phyloP scores from a whole-genome alignment of 805 yeast genomes.

The Ogataea nonfermentans region DNA sequence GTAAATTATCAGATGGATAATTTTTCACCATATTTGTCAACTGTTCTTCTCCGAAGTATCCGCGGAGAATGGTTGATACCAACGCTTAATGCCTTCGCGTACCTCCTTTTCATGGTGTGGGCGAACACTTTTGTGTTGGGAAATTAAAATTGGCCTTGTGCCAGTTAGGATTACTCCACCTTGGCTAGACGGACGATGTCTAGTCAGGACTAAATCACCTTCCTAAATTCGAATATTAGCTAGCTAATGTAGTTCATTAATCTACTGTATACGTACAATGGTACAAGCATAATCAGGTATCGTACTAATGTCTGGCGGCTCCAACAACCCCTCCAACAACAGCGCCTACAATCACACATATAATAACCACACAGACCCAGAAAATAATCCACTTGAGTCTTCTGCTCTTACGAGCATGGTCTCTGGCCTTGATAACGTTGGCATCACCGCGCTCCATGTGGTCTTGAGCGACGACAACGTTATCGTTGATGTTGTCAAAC shows the following conservation, averaged over 20 bases:
- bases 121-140: slow-evolving; percentile 29
- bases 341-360: slow-evolving; percentile 63
- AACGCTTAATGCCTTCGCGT: slow-evolving; percentile 28
- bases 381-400: slow-evolving; percentile 86
- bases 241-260: slow-evolving; percentile 2
- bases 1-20: not conserved
- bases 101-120: slow-evolving; percentile 21
- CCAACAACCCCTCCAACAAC: slow-evolving; percentile 60
- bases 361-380: slow-evolving; percentile 56
- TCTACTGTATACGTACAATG: slow-evolving; percentile 7
- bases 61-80: slow-evolving; percentile 6
- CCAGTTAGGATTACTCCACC: slow-evolving; percentile 29
- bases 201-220: slow-evolving; percentile 30
- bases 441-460: slow-evolving; percentile 94
- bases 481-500: slow-evolving; percentile 77
- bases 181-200: slow-evolving; percentile 24
- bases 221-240: slow-evolving; percentile 20
- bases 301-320: slow-evolving; percentile 22
- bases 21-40: slow-evolving; percentile 1
- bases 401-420: slow-evolving; percentile 85
- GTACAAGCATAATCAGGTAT: slow-evolving; percentile 1
- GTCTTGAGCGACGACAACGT: slow-evolving; percentile 78
- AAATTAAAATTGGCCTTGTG: slow-evolving; percentile 17
- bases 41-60: slow-evolving; percentile 2
- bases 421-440: slow-evolving; percentile 87